phyloP scores from a whole-genome alignment of 208 protist genomes.

The Trypanosoma melophagium region DNA sequence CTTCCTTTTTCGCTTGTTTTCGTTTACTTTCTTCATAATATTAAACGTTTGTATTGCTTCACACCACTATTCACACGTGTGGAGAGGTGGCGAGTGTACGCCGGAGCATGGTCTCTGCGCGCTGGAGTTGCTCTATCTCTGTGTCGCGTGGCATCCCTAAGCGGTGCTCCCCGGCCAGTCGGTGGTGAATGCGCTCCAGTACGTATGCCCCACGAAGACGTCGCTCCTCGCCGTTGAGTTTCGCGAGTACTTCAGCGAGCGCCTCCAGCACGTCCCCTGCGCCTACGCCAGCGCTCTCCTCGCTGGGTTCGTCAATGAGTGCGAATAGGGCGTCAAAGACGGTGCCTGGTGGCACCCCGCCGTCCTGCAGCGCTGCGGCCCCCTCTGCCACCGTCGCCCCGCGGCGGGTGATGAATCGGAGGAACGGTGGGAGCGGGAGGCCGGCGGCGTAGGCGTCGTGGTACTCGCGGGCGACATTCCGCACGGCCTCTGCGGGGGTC shows the following conservation, averaged over 20 bases:
- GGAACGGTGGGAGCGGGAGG: constrained; percentile 65
- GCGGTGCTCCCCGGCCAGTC: constrained; percentile 47
- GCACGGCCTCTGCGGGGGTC: constrained; percentile 47
- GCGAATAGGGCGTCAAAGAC: constrained; percentile 60
- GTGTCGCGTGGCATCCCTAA: constrained; percentile 30
- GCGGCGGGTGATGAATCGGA: constrained; percentile 64
- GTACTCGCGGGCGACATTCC: constrained; percentile 65
- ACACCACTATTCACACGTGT: background rate
- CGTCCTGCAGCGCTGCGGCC: constrained; percentile 36
- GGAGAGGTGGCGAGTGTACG: constrained; percentile 20
- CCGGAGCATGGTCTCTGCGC: constrained; percentile 32
- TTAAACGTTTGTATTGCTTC: background rate
- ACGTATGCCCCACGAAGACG: constrained; percentile 54
- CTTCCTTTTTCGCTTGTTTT: background rate
- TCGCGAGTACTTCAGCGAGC: constrained; percentile 36
- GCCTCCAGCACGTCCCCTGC: constrained; percentile 37
- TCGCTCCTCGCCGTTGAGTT: constrained; percentile 38
- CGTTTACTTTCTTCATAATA: background rate
- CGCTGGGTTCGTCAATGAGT: constrained; percentile 40
- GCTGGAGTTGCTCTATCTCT: constrained; percentile 40
- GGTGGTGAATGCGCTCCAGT: constrained; percentile 60
- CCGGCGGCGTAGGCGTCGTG: constrained; percentile 54
- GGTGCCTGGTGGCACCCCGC: constrained; percentile 40
- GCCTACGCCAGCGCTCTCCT: constrained; percentile 31
- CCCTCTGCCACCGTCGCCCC: constrained; percentile 27